Evolutionary conservation across 768 basidiomycete genomes (phyloP).

Genomic region (Coprinopsis sp.): DNA sequence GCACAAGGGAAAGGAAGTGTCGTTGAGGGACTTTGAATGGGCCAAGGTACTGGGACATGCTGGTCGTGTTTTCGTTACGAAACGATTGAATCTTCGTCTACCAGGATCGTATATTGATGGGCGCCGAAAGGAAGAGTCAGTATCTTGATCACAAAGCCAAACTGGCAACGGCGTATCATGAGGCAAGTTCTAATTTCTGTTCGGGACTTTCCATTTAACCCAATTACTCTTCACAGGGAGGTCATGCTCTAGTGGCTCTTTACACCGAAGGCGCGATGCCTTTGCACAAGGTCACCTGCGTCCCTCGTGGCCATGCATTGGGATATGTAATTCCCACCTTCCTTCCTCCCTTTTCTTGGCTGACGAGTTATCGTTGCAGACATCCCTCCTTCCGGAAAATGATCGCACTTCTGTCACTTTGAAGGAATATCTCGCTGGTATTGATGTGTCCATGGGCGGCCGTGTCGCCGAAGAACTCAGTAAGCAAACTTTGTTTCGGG

Average conservation of each 20-base stretch:
- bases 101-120: slow-evolving; percentile 94
- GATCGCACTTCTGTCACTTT: slow-evolving; percentile 69
- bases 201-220: slow-evolving; percentile 13
- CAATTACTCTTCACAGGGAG: slow-evolving; percentile 53
- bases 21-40: slow-evolving; percentile 91
- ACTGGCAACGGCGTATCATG: slow-evolving; percentile 92
- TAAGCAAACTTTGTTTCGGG: slow-evolving; percentile 29
- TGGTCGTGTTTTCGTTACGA: slow-evolving; percentile 3
- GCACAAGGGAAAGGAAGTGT: slow-evolving; percentile 70
- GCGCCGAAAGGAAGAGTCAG: slow-evolving; percentile 87
- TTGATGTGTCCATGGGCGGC: slow-evolving; percentile 93
- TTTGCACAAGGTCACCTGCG: slow-evolving; percentile 94
- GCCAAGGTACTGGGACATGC: slow-evolving; percentile 60
- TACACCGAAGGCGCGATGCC: slow-evolving; percentile 96
- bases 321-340: slow-evolving; percentile 59
- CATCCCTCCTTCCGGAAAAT: slow-evolving; percentile 70
- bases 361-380: slow-evolving; percentile 39
- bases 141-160: slow-evolving; percentile 87
- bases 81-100: neutral
- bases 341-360: slow-evolving; percentile 9
- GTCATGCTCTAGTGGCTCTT: slow-evolving; percentile 90
- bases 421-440: slow-evolving; percentile 72
- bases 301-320: slow-evolving; percentile 92
- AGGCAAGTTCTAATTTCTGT: slow-evolving; percentile 42
- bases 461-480: slow-evolving; percentile 92